phyloP scores from a whole-genome alignment of 495 filamentous ascomycete species.

The Xylaria flabelliformis region DNA sequence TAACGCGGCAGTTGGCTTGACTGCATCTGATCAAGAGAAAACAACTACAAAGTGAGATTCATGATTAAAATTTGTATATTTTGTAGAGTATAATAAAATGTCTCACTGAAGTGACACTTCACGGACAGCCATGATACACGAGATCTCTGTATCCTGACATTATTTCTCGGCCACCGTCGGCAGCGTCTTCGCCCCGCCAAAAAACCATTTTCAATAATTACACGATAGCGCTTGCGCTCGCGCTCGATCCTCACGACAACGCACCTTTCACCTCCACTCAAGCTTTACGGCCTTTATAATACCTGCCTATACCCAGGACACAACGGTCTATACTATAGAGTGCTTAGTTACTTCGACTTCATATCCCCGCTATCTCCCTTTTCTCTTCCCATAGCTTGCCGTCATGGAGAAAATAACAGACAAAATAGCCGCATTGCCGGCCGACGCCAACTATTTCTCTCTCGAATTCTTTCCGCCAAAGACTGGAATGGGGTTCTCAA shows the following conservation, averaged over 20 bases:
- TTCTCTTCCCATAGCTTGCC: neutral
- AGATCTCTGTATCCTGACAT: neutral
- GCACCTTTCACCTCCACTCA: neutral
- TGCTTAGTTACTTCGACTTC: neutral
- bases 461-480: conserved; percentile 99
- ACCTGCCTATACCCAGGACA: neutral
- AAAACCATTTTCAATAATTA: conserved; percentile 11
- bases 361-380: neutral
- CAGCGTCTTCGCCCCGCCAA: conserved; percentile 16
- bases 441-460: conserved; percentile 85
- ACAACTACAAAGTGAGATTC: neutral
- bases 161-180: conserved; percentile 6
- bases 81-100: neutral
- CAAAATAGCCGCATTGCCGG: conserved; percentile 91
- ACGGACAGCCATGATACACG: neutral
- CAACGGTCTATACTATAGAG: neutral
- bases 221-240: neutral
- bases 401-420: conserved; percentile 91
- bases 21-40: neutral
- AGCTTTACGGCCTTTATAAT: neutral
- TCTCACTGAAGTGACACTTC: neutral
- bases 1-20: conserved; percentile 16
- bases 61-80: neutral
- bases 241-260: neutral
- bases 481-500: conserved; percentile 90